These are phyloP conservation scores for Monosporozyma solicola DNA, from an alignment of 805 yeast species.

Conservation along the genomic window DNA sequence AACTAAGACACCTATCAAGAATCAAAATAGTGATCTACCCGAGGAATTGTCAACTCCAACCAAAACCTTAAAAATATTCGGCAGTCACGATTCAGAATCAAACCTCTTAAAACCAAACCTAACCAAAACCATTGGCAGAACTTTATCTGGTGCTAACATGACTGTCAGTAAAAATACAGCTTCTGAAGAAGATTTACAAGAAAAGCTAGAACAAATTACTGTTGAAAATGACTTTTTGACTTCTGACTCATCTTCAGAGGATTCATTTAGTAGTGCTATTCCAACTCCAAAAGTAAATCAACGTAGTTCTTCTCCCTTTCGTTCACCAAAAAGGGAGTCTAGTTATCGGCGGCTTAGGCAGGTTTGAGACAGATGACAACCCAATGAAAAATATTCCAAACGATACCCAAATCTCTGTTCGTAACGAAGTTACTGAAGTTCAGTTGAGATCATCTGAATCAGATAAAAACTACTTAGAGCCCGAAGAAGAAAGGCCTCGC, in stretches of 20 bases:
- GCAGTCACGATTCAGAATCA: background rate
- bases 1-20: background rate
- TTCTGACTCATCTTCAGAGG: constrained; percentile 6
- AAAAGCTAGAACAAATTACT: background rate
- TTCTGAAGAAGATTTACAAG: background rate
- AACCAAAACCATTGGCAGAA: background rate
- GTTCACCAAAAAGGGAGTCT: background rate
- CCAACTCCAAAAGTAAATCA: constrained; percentile 16
- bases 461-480: too few relatives aligned
- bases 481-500: background rate
- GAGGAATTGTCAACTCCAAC: constrained; percentile 5
- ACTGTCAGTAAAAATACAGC: background rate
- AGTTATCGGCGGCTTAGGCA: constrained; percentile 11
- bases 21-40: background rate
- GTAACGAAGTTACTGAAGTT: background rate
- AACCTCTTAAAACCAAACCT: background rate
- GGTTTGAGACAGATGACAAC: constrained; percentile 4
- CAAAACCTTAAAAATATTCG: background rate
- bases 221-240: constrained; percentile 1
- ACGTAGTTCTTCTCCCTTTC: background rate
- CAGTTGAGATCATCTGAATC: background rate
- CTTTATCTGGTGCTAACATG: background rate
- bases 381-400: background rate
- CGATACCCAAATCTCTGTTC: background rate
- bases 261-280: constrained; percentile 3